phyloP scores from a whole-genome alignment of 148 eudicot species.

The Pouteria glomerata region DNA sequence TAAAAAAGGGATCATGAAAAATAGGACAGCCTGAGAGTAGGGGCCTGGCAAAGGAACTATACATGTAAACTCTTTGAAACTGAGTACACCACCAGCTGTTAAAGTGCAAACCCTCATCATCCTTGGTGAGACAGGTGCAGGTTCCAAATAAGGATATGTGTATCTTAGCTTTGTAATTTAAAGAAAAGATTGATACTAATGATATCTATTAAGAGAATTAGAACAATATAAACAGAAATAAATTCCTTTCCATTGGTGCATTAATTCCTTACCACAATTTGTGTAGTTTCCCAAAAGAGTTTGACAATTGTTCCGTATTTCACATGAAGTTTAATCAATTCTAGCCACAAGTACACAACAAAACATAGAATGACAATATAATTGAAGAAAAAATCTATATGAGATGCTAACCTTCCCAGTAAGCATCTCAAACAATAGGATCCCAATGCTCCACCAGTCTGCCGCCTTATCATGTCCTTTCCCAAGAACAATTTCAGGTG shows the following conservation, averaged over 20 bases:
- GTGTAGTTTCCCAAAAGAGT: too few species aligned
- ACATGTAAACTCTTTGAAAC: background rate
- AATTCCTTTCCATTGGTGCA: too few species aligned
- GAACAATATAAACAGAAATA: too few species aligned
- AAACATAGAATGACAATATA: too few species aligned
- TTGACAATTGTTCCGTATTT: too few species aligned
- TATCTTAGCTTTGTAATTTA: background rate
- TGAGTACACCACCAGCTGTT: background rate
- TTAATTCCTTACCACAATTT: too few species aligned
- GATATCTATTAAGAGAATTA: background rate
- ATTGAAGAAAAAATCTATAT: too few species aligned
- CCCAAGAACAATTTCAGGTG: conserved; percentile 85
- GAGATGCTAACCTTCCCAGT: conserved; percentile 63
- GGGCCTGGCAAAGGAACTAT: background rate
- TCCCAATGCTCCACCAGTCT: conserved; percentile 97
- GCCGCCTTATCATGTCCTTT: conserved; percentile 93
- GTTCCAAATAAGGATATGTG: background rate
- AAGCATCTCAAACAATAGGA: conserved; percentile 83
- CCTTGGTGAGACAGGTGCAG: background rate
- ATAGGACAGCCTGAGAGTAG: background rate
- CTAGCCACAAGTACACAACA: too few species aligned
- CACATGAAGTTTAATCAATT: too few species aligned
- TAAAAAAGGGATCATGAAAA: background rate
- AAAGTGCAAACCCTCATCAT: too few species aligned
- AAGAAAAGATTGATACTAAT: background rate